Conservation (phyloP, 2,329 filamentous ascomycete genomes). For the Aureobasidium namibiae region DNA sequence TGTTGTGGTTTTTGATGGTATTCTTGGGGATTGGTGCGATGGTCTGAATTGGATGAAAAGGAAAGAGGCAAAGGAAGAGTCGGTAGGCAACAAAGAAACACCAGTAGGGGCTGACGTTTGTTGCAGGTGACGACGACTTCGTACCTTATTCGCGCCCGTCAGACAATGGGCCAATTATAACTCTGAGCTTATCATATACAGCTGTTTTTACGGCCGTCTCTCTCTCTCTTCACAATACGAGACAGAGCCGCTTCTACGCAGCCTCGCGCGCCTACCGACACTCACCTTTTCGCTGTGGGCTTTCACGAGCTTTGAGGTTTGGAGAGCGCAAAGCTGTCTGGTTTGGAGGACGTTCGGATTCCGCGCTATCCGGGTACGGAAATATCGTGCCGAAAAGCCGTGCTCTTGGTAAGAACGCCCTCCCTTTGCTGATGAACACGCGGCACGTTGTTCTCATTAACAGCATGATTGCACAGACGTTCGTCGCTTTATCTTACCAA, state of each 20-base stretch:
- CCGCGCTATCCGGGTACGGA: neutral
- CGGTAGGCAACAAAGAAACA: neutral
- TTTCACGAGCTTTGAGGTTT: neutral
- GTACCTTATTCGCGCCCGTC: neutral
- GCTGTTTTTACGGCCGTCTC: neutral
- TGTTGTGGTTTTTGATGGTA: neutral
- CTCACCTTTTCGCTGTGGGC: neutral
- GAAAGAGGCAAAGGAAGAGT: neutral
- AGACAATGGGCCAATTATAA: neutral
- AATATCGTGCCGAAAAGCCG: neutral
- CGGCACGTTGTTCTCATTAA: neutral
- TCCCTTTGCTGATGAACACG: neutral
- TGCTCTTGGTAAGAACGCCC: neutral
- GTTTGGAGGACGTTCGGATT: neutral
- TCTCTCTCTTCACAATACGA: neutral
- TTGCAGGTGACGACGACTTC: neutral
- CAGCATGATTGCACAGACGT: neutral
- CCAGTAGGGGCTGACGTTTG: conserved; percentile 1
- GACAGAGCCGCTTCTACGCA: neutral
- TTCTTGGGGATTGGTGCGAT: neutral
- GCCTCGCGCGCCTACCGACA: neutral
- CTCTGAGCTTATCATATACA: neutral
- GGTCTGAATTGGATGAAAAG: neutral
- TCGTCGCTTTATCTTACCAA: neutral
- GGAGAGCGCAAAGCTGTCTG: neutral